These are phyloP conservation scores for Aspergillus spinulosporus DNA, from an alignment of 2,329 filamentous ascomycete species.

Conservation along the genomic window DNA sequence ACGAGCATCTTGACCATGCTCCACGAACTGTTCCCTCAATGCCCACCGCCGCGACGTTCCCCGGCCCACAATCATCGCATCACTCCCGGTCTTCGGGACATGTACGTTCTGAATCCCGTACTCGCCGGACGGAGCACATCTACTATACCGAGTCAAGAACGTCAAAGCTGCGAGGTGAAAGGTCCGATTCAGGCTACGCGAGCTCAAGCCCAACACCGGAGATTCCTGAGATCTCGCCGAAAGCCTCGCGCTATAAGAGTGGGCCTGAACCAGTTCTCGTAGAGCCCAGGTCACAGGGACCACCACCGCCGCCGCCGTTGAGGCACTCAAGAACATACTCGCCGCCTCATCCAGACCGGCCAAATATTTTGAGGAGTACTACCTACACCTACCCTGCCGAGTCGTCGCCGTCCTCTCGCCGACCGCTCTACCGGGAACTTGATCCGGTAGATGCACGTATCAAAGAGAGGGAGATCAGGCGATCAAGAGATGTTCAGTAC, in stretches of 20 bases:
- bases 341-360: constrained; percentile 29
- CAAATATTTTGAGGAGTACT: constrained; percentile 28
- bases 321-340: constrained; percentile 32
- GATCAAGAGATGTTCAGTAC: constrained; percentile 27
- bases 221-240: constrained; percentile 37
- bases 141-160: constrained; percentile 34
- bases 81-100: constrained; percentile 33
- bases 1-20: constrained; percentile 31
- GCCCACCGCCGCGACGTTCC: constrained; percentile 37
- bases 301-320: constrained; percentile 18
- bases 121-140: constrained; percentile 29
- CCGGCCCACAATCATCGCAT: constrained; percentile 30
- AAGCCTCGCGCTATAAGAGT: constrained; percentile 38
- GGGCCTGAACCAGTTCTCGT: constrained; percentile 29
- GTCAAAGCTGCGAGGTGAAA: constrained; percentile 40
- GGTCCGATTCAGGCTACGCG: constrained; percentile 48
- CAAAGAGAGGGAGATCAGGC: constrained; percentile 32
- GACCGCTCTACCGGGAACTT: constrained; percentile 25
- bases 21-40: constrained; percentile 38
- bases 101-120: constrained; percentile 29
- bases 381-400: constrained; percentile 31
- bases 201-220: constrained; percentile 46
- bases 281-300: constrained; percentile 25
- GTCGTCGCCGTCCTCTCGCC: constrained; percentile 16
- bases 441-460: constrained; percentile 23